These are phyloP conservation scores for Pestalotiopsis sp. DNA, from an alignment of 2,329 filamentous ascomycete species.

Conservation along the genomic window DNA sequence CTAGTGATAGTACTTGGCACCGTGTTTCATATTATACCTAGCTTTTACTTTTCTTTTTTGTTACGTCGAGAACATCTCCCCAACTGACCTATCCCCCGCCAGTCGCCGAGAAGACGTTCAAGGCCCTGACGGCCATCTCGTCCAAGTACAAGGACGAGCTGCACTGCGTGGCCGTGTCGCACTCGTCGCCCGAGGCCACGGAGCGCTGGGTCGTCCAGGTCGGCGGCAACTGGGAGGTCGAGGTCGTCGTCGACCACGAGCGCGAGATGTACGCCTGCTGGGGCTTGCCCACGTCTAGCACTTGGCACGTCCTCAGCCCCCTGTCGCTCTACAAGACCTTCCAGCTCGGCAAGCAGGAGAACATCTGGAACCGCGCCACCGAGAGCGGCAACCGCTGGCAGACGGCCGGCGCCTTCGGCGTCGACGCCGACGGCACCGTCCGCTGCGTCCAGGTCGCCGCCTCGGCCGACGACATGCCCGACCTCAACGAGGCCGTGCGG, in stretches of 20 bases:
- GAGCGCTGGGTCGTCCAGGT: constrained; percentile 59
- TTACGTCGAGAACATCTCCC: background rate
- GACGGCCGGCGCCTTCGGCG: constrained; percentile 65
- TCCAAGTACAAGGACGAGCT: constrained; percentile 48
- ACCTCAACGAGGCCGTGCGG: constrained; percentile 31
- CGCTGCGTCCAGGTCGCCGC: constrained; percentile 49
- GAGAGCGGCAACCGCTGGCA: constrained; percentile 73
- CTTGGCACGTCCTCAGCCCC: constrained; percentile 66
- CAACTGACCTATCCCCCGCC: background rate
- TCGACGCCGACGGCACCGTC: constrained; percentile 47
- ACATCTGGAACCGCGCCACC: constrained; percentile 67
- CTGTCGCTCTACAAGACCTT: constrained; percentile 59
- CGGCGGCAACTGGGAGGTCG: constrained; percentile 58
- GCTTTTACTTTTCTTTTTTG: background rate
- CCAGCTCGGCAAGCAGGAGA: constrained; percentile 61
- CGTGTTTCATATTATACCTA: background rate
- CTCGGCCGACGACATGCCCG: constrained; percentile 54
- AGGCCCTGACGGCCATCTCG: constrained; percentile 54
- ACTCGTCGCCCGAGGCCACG: constrained; percentile 56
- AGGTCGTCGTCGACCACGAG: constrained; percentile 62
- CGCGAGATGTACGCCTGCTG: constrained; percentile 65
- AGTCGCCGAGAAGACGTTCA: constrained; percentile 73
- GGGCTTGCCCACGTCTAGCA: constrained; percentile 64
- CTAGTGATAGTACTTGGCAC: background rate
- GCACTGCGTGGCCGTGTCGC: constrained; percentile 65